Conservation (phyloP, 2,329 filamentous ascomycete genomes). For the Trichophyton benhamiae region DNA sequence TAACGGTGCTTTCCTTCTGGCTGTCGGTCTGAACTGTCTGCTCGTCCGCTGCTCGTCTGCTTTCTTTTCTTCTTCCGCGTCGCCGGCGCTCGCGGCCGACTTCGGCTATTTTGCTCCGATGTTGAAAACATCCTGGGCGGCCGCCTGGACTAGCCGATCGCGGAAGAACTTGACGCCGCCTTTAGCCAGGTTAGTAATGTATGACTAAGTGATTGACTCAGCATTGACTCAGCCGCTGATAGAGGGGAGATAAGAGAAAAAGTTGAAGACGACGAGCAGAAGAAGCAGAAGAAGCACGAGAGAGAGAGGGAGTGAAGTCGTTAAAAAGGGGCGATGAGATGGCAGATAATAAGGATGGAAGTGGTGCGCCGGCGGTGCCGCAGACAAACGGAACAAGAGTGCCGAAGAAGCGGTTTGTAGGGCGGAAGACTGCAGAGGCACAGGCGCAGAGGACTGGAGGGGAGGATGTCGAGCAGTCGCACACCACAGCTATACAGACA, state of each 20-base stretch:
- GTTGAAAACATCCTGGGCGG: background rate
- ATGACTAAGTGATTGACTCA: background rate
- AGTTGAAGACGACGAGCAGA: background rate
- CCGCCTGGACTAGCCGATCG: background rate
- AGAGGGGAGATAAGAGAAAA: background rate
- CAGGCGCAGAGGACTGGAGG: slow-evolving; percentile 43
- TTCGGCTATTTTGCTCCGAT: slow-evolving; percentile 4
- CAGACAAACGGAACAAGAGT: slow-evolving; percentile 39
- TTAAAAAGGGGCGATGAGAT: background rate
- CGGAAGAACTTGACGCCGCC: background rate
- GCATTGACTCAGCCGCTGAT: background rate
- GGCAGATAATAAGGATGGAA: background rate
- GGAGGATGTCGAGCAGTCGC: slow-evolving; percentile 34
- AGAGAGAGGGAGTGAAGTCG: background rate
- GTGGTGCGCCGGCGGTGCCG: background rate
- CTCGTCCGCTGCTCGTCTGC: background rate
- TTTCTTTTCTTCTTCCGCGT: background rate
- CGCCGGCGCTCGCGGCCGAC: slow-evolving; percentile 1
- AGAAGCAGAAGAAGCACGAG: background rate
- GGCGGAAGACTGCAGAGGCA: slow-evolving; percentile 55
- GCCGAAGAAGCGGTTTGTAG: slow-evolving; percentile 87
- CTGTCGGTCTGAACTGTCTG: background rate
- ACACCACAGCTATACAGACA: slow-evolving; percentile 35
- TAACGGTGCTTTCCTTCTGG: background rate
- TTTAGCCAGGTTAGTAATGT: background rate